Evolutionary conservation across 1,284 basidiomycete genomes (phyloP).

Genomic region (Ustilago hordei): DNA sequence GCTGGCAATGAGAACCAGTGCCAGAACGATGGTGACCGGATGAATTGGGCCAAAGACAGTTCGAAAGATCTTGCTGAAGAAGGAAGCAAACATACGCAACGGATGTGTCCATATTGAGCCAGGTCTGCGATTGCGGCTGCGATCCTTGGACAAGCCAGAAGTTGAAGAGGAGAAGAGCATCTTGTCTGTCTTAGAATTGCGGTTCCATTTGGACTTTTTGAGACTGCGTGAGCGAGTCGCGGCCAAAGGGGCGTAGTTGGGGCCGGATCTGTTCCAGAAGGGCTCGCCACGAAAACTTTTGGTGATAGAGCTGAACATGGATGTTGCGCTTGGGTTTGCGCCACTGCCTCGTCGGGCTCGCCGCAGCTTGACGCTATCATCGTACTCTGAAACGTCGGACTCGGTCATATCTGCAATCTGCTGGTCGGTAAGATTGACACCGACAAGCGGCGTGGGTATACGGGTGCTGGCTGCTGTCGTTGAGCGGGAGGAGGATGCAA

Average conservation of each 20-base stretch:
- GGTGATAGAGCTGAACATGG: constrained; percentile 43
- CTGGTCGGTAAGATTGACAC: constrained; percentile 42
- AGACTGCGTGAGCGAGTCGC: constrained; percentile 36
- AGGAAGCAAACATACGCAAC: constrained; percentile 30
- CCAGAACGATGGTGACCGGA: constrained; percentile 54
- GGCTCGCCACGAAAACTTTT: constrained; percentile 35
- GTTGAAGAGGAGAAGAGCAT: constrained; percentile 29
- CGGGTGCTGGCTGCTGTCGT: constrained; percentile 12
- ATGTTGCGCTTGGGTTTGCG: constrained; percentile 13
- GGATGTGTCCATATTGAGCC: constrained; percentile 38
- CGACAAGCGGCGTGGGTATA: constrained; percentile 43
- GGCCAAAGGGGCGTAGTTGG: constrained; percentile 20
- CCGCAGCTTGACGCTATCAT: constrained; percentile 44
- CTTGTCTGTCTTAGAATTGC: constrained; percentile 43
- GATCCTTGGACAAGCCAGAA: constrained; percentile 23
- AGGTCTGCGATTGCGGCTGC: constrained; percentile 26
- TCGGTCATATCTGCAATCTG: constrained; percentile 55
- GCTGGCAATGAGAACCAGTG: constrained; percentile 54
- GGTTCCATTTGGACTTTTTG: constrained; percentile 48
- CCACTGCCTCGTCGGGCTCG: constrained; percentile 28
- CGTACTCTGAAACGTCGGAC: constrained; percentile 53
- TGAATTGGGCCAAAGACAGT: constrained; percentile 56
- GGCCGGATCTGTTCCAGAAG: constrained; percentile 42
- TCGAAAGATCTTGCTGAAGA: constrained; percentile 48
- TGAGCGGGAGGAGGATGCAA: constrained; percentile 37